These are phyloP conservation scores for Heliocybe sulcata DNA, from an alignment of 1,284 basidiomycete species.

Conservation along the genomic window DNA sequence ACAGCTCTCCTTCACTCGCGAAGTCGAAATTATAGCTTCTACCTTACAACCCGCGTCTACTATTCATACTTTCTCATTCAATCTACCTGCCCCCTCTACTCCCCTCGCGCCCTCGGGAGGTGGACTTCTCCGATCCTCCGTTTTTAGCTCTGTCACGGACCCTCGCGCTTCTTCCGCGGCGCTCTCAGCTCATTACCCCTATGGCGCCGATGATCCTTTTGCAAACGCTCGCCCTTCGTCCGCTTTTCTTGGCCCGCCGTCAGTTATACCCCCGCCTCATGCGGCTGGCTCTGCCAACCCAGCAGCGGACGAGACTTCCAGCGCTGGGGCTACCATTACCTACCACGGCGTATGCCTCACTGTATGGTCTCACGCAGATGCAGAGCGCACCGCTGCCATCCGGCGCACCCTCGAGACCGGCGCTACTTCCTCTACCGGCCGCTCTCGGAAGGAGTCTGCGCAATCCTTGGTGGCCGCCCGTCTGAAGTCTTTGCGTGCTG, in stretches of 20 bases:
- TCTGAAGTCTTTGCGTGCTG: constrained; percentile 54
- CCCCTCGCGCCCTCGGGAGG: constrained; percentile 63
- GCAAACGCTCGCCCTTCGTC: constrained; percentile 64
- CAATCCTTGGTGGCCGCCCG: constrained; percentile 63
- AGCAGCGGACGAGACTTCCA: constrained; percentile 31
- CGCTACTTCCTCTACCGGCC: constrained; percentile 27
- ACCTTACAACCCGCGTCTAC: constrained; percentile 88
- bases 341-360: constrained; percentile 90
- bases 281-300: constrained; percentile 30
- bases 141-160: constrained; percentile 52
- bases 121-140: constrained; percentile 67
- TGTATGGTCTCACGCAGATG: constrained; percentile 91
- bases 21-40: constrained; percentile 92
- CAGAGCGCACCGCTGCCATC: constrained; percentile 75
- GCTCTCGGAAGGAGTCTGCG: constrained; percentile 61
- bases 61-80: constrained; percentile 90
- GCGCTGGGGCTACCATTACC: constrained; percentile 45
- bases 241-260: constrained; percentile 67
- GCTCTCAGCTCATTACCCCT: constrained; percentile 50
- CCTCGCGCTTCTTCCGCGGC: constrained; percentile 32
- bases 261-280: constrained; percentile 42
- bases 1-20: constrained; percentile 81
- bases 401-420: constrained; percentile 74
- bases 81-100: constrained; percentile 63
- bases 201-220: constrained; percentile 61